Evolutionary conservation across 2,329 filamentous ascomycete species (phyloP), one percentile per base, ranked within the genome.

Genomic region (Xylariaceae sp.): DNA sequence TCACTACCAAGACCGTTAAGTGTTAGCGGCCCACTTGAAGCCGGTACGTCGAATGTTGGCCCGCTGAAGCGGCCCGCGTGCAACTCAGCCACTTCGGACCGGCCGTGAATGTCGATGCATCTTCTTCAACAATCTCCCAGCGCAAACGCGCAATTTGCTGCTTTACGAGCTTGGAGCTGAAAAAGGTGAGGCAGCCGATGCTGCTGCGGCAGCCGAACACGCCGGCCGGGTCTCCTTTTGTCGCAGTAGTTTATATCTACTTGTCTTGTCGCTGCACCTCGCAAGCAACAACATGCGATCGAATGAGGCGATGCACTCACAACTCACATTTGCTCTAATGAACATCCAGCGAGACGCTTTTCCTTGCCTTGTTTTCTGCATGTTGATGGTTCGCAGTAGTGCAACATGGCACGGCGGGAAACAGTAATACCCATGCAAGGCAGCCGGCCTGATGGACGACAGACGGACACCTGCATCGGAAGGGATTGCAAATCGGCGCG

Each of bases 41-140:
- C 59, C 55, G 37, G 37, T 63, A 55, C 55, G 17, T 23, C 41
- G 17, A 49, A 8, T 56, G 62, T 62, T 64, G 62, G 60, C 62
- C 62, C 56, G 57, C 62, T 64, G 18, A 54, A 47, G 62, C 62
- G 62, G 51, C 60, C 62, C 60, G 60, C 49, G 53, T 55, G 11
- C 60, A 64, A 51, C 62, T 58, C 37, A 59, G 62, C 62, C 62
- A 60, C 62, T 58, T 11, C 56, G 57, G 59, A 55, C 51, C 56
- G 55, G 41, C 51, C 62, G 15, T 48, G 18, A 55, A 30, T 30
- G 23, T 54, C 48, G 35, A 58, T 45, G 18, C 39, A n/a, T 39
- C 48, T 56, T 63, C 60, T 59, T 59, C 55, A 58, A 56, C 53
- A 15, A 59, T 52, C 60, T 59, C 55, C 23, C 23, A 30, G 23